Percentiles rank a stretch among this genome's conserved stretches.
Evolutionary conservation across 2,329 filamentous ascomycete species (phyloP).

Genomic region (Botrytis medusae): DNA sequence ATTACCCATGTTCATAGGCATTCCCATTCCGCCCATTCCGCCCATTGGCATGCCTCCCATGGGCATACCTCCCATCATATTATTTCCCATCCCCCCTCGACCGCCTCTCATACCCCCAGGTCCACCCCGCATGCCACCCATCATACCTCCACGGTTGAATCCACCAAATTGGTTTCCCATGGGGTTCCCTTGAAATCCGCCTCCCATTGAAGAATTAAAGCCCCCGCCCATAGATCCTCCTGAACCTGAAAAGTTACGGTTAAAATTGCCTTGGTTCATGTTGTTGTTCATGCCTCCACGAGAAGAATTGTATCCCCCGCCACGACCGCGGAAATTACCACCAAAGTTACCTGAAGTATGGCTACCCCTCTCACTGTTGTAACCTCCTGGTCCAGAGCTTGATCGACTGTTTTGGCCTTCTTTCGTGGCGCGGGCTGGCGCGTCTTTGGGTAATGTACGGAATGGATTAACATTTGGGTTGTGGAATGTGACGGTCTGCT

Average conservation of each 20-base stretch:
- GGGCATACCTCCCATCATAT: constrained; percentile 47
- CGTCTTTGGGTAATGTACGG: constrained; percentile 86
- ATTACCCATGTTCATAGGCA: constrained; percentile 46
- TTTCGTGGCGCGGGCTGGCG: constrained; percentile 67
- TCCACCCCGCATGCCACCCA: constrained; percentile 53
- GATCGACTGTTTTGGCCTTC: constrained; percentile 57
- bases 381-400: constrained; percentile 45
- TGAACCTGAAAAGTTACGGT: constrained; percentile 49
- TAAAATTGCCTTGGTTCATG: constrained; percentile 55
- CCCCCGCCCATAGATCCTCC: constrained; percentile 47
- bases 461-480: constrained; percentile 81
- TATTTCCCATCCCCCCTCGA: constrained; percentile 50
- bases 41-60: constrained; percentile 58
- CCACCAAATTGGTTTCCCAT: constrained; percentile 51
- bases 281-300: constrained; percentile 42
- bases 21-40: constrained; percentile 46
- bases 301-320: constrained; percentile 45
- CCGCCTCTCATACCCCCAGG: constrained; percentile 59
- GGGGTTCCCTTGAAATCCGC: constrained; percentile 49
- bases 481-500: constrained; percentile 72
- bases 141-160: constrained; percentile 53
- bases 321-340: constrained; percentile 52
- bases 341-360: constrained; percentile 42
- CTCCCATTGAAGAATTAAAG: constrained; percentile 46
- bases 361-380: constrained; percentile 47